Conservation (phyloP, 1,284 basidiomycete genomes). For the Melampsora americana region DNA sequence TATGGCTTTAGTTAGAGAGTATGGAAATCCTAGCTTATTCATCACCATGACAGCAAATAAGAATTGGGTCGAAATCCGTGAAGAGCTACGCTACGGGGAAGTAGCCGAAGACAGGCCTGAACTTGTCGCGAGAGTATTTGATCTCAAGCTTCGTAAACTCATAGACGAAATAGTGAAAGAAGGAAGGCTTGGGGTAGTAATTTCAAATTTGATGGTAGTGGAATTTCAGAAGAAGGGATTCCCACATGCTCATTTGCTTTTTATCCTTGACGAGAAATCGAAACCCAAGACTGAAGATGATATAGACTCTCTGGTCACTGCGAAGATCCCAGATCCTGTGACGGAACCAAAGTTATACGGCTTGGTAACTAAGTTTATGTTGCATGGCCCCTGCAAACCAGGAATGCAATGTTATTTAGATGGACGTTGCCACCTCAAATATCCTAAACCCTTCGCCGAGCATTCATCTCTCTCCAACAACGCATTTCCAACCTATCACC, state of each 20-base stretch:
- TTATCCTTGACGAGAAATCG: conserved; percentile 49
- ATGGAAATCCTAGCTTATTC: conserved; percentile 16
- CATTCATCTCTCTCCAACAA: conserved; percentile 55
- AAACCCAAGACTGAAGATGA: conserved; percentile 54
- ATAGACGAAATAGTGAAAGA: not conserved
- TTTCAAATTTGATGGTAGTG: conserved; percentile 54
- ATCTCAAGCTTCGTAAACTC: not conserved
- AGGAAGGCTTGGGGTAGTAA: not conserved
- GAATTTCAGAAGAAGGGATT: conserved; percentile 61
- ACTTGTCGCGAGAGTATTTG: not conserved
- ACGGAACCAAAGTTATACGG: conserved; percentile 56
- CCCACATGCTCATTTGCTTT: conserved; percentile 59
- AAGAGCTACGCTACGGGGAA: not conserved
- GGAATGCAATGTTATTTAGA: conserved; percentile 54
- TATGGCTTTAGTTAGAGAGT: not conserved
- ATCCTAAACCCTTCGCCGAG: conserved; percentile 56
- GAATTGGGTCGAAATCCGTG: conserved; percentile 52
- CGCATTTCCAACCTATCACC: conserved; percentile 54
- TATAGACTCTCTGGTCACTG: conserved; percentile 57
- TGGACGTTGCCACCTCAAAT: conserved; percentile 57
- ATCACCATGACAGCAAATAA: conserved; percentile 47
- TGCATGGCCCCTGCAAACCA: conserved; percentile 59
- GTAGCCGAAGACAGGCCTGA: not conserved
- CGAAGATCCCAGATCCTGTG: conserved; percentile 56
- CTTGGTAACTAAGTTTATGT: conserved; percentile 55